Conservation (phyloP, 108 stramenopile species). For the Nitzschia sp. region DNA sequence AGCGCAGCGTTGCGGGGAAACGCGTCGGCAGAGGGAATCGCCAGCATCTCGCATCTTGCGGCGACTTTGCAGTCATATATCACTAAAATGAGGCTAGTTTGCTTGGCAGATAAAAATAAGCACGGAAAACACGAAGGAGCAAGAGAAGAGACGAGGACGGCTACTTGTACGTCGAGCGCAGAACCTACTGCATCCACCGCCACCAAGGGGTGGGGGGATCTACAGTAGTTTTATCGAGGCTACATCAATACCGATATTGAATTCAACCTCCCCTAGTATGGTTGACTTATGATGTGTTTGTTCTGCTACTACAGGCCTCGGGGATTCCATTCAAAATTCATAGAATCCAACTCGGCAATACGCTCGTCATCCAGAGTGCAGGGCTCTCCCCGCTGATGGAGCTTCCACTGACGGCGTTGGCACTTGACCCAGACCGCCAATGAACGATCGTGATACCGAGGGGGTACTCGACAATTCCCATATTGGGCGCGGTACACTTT, state of each 20-base stretch:
- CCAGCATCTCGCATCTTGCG: too few relatives aligned
- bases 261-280: not conserved
- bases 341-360: conserved; percentile 19
- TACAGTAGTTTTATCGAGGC: too few relatives aligned
- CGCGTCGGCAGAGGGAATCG: too few relatives aligned
- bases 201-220: too few relatives aligned
- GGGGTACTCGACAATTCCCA: conserved; percentile 26
- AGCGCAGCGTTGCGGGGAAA: too few relatives aligned
- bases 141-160: not conserved
- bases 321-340: conserved; percentile 38
- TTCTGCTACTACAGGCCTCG: not conserved
- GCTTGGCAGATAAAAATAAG: too few relatives aligned
- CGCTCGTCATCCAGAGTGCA: conserved; percentile 29
- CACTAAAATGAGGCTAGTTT: too few relatives aligned
- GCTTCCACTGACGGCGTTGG: conserved; percentile 36
- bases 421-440: conserved; percentile 23
- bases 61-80: too few relatives aligned
- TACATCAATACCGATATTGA: not conserved
- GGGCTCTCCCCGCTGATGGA: conserved; percentile 14
- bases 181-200: too few relatives aligned
- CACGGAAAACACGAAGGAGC: not conserved
- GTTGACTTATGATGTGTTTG: not conserved
- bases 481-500: conserved; percentile 9
- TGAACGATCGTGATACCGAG: not conserved
- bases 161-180: not conserved